Percentiles rank a stretch among this genome's conserved stretches.
Conservation (phyloP, 192 early-diverging fungal species). For the Podila epigama region DNA sequence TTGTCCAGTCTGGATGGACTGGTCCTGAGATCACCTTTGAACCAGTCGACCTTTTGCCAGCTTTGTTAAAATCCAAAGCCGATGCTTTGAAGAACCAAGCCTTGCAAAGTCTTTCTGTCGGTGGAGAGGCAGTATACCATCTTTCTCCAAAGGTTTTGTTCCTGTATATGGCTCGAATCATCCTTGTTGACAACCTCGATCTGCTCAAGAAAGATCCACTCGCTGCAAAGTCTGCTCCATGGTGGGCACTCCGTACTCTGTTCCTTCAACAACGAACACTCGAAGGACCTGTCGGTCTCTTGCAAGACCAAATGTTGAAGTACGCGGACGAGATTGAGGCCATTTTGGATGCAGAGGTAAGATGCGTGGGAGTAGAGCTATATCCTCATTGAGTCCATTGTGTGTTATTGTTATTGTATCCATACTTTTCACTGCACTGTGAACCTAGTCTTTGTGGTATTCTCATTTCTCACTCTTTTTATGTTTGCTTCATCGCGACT, state of each 20-base stretch:
- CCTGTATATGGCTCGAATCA: conserved; percentile 67
- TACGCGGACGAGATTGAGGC: conserved; percentile 23
- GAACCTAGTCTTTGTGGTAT: too few species aligned
- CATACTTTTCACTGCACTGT: not conserved
- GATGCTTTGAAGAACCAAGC: conserved; percentile 52
- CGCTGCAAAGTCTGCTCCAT: conserved; percentile 55
- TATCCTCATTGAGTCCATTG: too few species aligned
- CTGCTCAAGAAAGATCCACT: conserved; percentile 20
- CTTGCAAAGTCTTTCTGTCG: conserved; percentile 66
- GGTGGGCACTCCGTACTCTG: conserved; percentile 80
- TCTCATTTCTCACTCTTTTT: not conserved
- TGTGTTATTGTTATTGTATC: not conserved
- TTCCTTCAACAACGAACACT: conserved; percentile 79
- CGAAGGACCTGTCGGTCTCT: conserved; percentile 65
- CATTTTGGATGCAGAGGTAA: conserved; percentile 27
- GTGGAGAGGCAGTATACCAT: conserved; percentile 88
- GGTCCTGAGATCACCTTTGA: conserved; percentile 77
- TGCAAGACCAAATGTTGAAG: conserved; percentile 58
- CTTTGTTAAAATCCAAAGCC: conserved; percentile 34
- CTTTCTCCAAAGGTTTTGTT: conserved; percentile 74
- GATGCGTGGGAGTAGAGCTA: too few species aligned
- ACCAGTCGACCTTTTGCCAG: conserved; percentile 65
- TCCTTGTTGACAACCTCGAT: conserved; percentile 65
- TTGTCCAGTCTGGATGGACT: conserved; percentile 90
- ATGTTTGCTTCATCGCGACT: not conserved